phyloP scores from a whole-genome alignment of 345 rosid genomes.

The Euclidium syriacum region DNA sequence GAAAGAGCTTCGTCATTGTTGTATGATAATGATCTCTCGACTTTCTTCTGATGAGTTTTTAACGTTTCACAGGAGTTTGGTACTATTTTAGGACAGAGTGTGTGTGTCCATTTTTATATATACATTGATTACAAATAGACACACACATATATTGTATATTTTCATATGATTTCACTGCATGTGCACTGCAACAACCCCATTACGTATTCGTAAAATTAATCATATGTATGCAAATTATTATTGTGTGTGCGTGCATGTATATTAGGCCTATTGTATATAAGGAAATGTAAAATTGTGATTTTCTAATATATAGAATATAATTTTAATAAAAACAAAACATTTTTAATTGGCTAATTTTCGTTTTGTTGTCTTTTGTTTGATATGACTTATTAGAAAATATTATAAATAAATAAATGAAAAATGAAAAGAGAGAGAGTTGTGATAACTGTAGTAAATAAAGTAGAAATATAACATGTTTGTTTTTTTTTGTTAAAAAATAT shows the following conservation, averaged over 20 bases:
- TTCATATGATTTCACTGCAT: conserved; percentile 15
- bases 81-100: conserved; percentile 7
- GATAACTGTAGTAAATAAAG: background rate
- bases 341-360: background rate
- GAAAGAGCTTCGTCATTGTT: conserved; percentile 14
- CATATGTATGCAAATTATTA: background rate
- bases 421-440: background rate
- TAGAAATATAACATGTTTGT: background rate
- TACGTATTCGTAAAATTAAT: conserved; percentile 6
- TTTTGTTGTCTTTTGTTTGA: background rate
- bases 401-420: background rate
- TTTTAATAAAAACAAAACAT: background rate
- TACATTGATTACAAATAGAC: background rate
- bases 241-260: background rate
- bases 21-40: background rate
- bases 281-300: background rate
- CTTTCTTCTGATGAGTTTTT: background rate
- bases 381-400: background rate
- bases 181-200: conserved; percentile 27
- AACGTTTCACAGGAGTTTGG: conserved; percentile 19
- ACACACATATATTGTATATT: background rate
- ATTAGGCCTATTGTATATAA: background rate
- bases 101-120: conserved; percentile 31
- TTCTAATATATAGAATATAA: background rate
- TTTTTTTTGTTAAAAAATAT: background rate